Base-by-base conservation (phyloP, 2,329 filamentous ascomycete genomes). In the Cladosporium sp. region DNA sequence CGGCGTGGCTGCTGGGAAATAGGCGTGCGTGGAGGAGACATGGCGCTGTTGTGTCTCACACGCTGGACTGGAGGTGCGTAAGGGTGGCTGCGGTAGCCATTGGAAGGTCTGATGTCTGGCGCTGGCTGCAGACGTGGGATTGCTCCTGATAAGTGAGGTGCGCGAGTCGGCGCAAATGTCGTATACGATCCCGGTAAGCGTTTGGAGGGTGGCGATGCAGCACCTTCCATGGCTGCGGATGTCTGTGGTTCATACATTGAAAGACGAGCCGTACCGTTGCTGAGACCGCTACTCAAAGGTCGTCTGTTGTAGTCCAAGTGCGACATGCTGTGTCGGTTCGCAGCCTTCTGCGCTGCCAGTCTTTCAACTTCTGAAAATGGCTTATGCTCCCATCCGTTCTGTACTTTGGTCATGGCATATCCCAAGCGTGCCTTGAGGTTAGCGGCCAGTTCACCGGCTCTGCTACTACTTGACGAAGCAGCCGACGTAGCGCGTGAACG, bases 381-480 rank as follows among this genome's bases (percentile, higher is more conserved):
- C 58, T 86, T 83, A 46, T 84, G 80, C 70, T 95, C 87, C 86
- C 90, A 93, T 54, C 89, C 89, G 65, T 95, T 84, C 66, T 89
- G 89, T 38, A 96, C 87, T 70, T 95, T 96, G 66, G 95, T 80
- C 80, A 95, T 93, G 58, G 92, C 92, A 69, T 96, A 96, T 6
- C 89, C 89, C 28, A 97, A 78, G 62, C 89, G 86, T 46, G 89
- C 85, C 66, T 85, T 86, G 49, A 97, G 78, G 65, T 92, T 87
- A 51, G 84, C 81, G 38, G 88, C 89, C 77, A 93, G 87, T 78
- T 95, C 88, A 68, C 86, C 85, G 61, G 92, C 87, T 60, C 83
- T 85, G 63, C 81, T 87, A 45, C 81, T 78, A 44, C 80, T 77
- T 8, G 82, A 83, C 9, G 54, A 87, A 52, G 83, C 77, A n/a